phyloP scores from a whole-genome alignment of 2,329 filamentous ascomycete genomes.

The Trichoderma atrobrunneum region DNA sequence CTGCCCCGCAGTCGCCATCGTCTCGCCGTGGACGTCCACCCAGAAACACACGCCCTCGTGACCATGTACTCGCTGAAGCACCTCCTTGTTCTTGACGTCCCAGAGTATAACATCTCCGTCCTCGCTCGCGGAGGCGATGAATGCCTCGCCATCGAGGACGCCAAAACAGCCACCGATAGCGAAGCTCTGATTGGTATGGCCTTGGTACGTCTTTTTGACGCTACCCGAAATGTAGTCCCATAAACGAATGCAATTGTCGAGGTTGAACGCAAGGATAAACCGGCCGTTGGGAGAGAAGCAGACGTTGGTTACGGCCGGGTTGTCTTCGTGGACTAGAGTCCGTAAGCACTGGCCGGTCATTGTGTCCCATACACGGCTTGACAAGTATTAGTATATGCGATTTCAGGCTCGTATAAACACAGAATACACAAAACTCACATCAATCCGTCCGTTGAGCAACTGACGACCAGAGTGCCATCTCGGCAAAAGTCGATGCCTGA shows the following conservation, averaged over 20 bases:
- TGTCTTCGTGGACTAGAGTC: constrained; percentile 94
- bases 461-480: constrained; percentile 89
- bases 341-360: constrained; percentile 91
- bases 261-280: constrained; percentile 85
- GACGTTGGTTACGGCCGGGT: constrained; percentile 83
- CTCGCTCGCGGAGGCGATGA: constrained; percentile 82
- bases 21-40: constrained; percentile 58
- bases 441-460: constrained; percentile 85
- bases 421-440: constrained; percentile 54
- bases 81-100: constrained; percentile 83
- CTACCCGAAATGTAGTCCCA: constrained; percentile 94
- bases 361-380: constrained; percentile 88
- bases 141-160: constrained; percentile 47
- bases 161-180: constrained; percentile 86
- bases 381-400: neutral
- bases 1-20: constrained; percentile 57
- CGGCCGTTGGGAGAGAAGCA: constrained; percentile 93
- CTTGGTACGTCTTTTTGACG: constrained; percentile 96
- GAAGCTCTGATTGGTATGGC: constrained; percentile 79
- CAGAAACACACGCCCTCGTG: constrained; percentile 62
- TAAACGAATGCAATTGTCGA: constrained; percentile 84
- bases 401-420: neutral
- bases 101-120: constrained; percentile 83
- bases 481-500: constrained; percentile 88
- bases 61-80: constrained; percentile 64